Evolutionary conservation across 164 flowering plant species (phyloP).

Genomic region (Macadamia integrifolia): DNA sequence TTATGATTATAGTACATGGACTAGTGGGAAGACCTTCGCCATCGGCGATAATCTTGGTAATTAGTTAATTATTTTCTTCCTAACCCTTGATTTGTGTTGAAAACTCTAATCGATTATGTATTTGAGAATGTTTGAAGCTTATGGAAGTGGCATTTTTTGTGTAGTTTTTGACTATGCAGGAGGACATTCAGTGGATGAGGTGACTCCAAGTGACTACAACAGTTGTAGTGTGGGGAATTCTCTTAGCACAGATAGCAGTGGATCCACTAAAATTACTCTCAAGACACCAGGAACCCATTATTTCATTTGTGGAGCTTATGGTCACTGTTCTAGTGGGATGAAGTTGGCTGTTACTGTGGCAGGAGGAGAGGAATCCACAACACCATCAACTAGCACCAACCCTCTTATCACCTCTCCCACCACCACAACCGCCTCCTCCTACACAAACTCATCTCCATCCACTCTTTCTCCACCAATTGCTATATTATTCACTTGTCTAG

Average conservation of each 20-base stretch:
- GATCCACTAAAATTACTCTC: constrained; percentile 35
- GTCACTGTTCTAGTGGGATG: constrained; percentile 50
- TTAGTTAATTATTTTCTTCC: constrained; percentile 2
- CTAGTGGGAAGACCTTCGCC: constrained; percentile 31
- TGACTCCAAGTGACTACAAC: constrained; percentile 34
- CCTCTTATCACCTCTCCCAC: constrained; percentile 1
- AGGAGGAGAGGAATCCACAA: constrained; percentile 6
- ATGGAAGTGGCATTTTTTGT: too few species aligned
- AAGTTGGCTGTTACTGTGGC: constrained; percentile 40
- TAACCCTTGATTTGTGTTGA: neutral
- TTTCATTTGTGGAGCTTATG: constrained; percentile 39
- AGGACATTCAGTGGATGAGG: constrained; percentile 45
- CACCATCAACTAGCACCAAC: too few species aligned
- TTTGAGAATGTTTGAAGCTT: too few species aligned
- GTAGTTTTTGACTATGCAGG: constrained; percentile 40
- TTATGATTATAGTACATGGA: constrained; percentile 39
- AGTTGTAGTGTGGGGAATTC: constrained; percentile 28
- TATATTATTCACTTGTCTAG: constrained; percentile 8
- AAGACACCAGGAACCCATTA: constrained; percentile 38
- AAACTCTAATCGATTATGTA: too few species aligned
- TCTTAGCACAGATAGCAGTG: constrained; percentile 28
- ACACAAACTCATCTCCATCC: too few species aligned
- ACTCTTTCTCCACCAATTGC: constrained; percentile 13
- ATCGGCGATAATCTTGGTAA: constrained; percentile 42
- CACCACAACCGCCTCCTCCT: constrained; percentile 7